Evolutionary conservation across 2,329 filamentous ascomycete genomes (phyloP).

Genomic region (Didymella keratinophila): DNA sequence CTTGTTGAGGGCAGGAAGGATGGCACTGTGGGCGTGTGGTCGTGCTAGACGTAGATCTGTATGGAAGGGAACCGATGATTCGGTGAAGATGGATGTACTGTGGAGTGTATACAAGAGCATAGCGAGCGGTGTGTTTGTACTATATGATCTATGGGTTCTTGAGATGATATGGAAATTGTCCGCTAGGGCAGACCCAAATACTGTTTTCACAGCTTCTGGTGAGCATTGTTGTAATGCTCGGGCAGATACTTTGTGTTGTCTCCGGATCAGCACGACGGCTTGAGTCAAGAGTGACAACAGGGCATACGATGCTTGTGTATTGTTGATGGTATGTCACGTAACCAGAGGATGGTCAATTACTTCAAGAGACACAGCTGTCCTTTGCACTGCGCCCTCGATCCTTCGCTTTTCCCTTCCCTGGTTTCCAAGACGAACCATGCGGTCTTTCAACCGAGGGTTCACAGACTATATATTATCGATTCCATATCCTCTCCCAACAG

Average conservation of each 20-base stretch:
- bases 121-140: slow-evolving; percentile 23
- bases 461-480: too few relatives aligned
- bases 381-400: too few relatives aligned
- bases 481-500: too few relatives aligned
- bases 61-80: not conserved
- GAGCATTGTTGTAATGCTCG: not conserved
- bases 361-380: too few relatives aligned
- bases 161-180: not conserved
- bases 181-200: not conserved
- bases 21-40: slow-evolving; percentile 89
- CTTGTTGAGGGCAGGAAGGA: slow-evolving; percentile 88
- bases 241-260: not conserved
- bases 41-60: slow-evolving; percentile 36
- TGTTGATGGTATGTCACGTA: too few relatives aligned
- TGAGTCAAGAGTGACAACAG: too few relatives aligned
- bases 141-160: not conserved
- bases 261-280: too few relatives aligned
- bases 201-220: not conserved
- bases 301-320: too few relatives aligned
- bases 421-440: too few relatives aligned
- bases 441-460: too few relatives aligned
- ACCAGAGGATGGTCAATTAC: too few relatives aligned
- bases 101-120: slow-evolving; percentile 23
- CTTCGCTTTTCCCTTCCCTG: too few relatives aligned
- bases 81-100: not conserved